Percentiles rank a stretch among this genome's conserved stretches.
Evolutionary conservation across 2,329 filamentous ascomycete species (phyloP).

Genomic region (Botrytis fragariae): DNA sequence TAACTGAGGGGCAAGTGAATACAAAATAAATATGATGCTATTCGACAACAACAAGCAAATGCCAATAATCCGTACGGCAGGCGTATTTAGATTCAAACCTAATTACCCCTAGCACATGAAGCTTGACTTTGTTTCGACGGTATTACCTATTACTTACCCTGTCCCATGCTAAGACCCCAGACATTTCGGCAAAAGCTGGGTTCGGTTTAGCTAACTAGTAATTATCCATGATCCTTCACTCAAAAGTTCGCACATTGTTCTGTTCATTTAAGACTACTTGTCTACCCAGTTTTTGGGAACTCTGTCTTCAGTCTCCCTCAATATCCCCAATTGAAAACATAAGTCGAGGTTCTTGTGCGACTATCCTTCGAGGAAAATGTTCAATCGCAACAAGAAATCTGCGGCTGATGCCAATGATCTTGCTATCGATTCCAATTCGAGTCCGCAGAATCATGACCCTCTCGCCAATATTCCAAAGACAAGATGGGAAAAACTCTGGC

Average conservation of each 20-base stretch:
- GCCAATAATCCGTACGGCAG: not conserved
- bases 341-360: not conserved
- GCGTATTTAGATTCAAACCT: not conserved
- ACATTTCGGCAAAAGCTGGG: not conserved
- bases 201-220: not conserved
- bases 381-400: slow-evolving; percentile 22
- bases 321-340: not conserved
- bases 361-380: slow-evolving; percentile 17
- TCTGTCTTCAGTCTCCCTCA: not conserved
- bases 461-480: slow-evolving; percentile 28
- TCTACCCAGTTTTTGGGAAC: not conserved
- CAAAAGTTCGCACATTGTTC: not conserved
- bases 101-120: not conserved
- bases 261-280: not conserved
- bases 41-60: not conserved
- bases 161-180: not conserved
- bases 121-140: not conserved
- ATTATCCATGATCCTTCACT: not conserved
- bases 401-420: slow-evolving; percentile 12
- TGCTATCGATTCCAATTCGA: slow-evolving; percentile 14
- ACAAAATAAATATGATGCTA: not conserved
- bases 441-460: slow-evolving; percentile 23
- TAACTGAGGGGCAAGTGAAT: not conserved
- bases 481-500: slow-evolving; percentile 43
- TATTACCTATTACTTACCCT: not conserved